A percentile compares a stretch with the other conserved stretches of the same genome.
Conservation (phyloP, 1,284 basidiomycete genomes). For the Rhodotorula mucilaginosa region DNA sequence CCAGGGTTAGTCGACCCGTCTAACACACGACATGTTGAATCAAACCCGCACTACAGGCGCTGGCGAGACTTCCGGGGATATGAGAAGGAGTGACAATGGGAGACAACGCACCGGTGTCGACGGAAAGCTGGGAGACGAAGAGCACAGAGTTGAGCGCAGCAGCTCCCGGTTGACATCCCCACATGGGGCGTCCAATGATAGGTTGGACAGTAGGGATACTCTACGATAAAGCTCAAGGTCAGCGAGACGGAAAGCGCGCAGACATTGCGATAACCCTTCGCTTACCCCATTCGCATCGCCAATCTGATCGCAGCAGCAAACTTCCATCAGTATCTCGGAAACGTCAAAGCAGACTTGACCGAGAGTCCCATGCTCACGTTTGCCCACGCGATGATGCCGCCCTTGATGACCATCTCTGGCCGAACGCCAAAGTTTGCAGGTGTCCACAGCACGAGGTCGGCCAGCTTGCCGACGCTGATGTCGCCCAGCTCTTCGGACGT, state of each 20-base stretch:
- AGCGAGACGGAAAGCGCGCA: background rate
- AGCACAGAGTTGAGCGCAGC: slow-evolving; percentile 76
- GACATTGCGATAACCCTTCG: background rate
- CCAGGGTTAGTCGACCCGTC: background rate
- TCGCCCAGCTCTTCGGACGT: slow-evolving; percentile 85
- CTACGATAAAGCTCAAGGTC: slow-evolving; percentile 17
- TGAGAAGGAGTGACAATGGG: background rate
- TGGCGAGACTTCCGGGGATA: too few species aligned
- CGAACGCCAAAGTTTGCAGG: slow-evolving; percentile 88
- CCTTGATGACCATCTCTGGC: slow-evolving; percentile 90
- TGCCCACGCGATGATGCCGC: slow-evolving; percentile 87
- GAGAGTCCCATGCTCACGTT: slow-evolving; percentile 57
- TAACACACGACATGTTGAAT: too few species aligned
- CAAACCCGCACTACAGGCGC: too few species aligned
- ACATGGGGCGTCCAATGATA: slow-evolving; percentile 81
- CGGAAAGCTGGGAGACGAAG: slow-evolving; percentile 78
- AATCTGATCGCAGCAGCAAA: slow-evolving; percentile 25
- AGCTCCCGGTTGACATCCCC: slow-evolving; percentile 70
- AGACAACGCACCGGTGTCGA: slow-evolving; percentile 56
- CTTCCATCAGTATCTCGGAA: background rate
- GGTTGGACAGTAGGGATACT: slow-evolving; percentile 94
- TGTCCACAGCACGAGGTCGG: slow-evolving; percentile 92
- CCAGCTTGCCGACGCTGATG: slow-evolving; percentile 75
- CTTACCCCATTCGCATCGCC: slow-evolving; percentile 46
- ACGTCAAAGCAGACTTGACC: too few species aligned